Base-by-base conservation (phyloP, 176 grass and related monocot genomes). In the Oryza punctata region DNA sequence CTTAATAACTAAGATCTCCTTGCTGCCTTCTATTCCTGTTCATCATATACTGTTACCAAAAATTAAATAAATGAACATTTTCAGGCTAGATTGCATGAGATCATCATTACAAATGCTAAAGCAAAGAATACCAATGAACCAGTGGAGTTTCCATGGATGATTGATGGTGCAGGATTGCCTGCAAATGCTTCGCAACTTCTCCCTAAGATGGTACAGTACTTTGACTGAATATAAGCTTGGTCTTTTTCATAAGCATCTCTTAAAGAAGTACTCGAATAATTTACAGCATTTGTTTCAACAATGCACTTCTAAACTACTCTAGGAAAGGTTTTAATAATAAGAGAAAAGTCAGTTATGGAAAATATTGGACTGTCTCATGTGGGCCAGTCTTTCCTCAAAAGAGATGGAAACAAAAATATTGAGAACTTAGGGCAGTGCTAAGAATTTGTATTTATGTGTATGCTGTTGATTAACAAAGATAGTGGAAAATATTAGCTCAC, bases 161-260 rank as follows among this genome's bases (percentile, higher is more conserved):
- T 94, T 81, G 93, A 99, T 88, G 96, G 96, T 88, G 96, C 96
- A 82, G 93, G 93, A 70, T 87, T 99, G 78, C 96, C 96, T 89
- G 67, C 77, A 89, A 89, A 99, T 87, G 91, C 91, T 89, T 99
- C 89, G 72, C 79, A 94, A 85, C 85, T 94, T 82, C 91, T 99
- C 78, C 93, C 87, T 29, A 88, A 88, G 89, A 89, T 99, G 91
- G 96, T 99, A 90, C 82, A 87, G 28, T 82, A 82, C 61, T 82
- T 78, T 28, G n/a, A 84, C 6, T 46, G 63, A 50, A 64, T 75
- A 64, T 73, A 69, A 69, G 67, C 37, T 73, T 50, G 21, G 47
- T 73, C 3, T 57, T 24, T 71, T 67, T 73, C 52, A 73, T 78
- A 72, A 77, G 2, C 44, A 82, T 60, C 28, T 78, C 49, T 33